phyloP scores from a whole-genome alignment of 257 asterid species.

The Salvia miltiorrhiza region DNA sequence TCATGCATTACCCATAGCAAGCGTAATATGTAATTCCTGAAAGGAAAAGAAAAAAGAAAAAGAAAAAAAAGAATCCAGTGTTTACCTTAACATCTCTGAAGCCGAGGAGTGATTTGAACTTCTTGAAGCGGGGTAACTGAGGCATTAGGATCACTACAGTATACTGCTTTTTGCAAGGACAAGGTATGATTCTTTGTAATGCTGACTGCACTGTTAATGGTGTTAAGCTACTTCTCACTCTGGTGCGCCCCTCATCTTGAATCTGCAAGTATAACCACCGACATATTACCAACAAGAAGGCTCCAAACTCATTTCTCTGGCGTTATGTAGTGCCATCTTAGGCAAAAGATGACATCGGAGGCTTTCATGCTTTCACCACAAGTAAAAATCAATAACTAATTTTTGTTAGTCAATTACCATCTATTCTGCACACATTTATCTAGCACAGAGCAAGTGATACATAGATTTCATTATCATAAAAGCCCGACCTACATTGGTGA shows the following conservation, averaged over 20 bases:
- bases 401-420: background rate
- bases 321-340: background rate
- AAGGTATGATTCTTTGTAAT: conserved; percentile 69
- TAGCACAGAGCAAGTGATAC: background rate
- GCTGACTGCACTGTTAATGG: conserved; percentile 75
- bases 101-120: conserved; percentile 45
- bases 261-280: conserved; percentile 42
- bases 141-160: conserved; percentile 95
- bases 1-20: background rate
- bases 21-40: background rate
- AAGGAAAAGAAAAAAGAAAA: background rate
- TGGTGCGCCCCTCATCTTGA: conserved; percentile 72
- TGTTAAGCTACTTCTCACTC: conserved; percentile 55
- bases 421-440: background rate
- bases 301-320: background rate
- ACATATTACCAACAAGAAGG: background rate
- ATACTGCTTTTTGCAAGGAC: conserved; percentile 86
- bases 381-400: background rate
- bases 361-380: background rate
- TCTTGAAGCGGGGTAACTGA: conserved; percentile 56
- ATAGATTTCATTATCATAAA: background rate
- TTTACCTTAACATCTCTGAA: conserved; percentile 76
- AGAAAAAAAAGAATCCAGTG: background rate
- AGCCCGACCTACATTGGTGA: background rate
- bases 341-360: background rate